Evolutionary conservation across 2,329 filamentous ascomycete species (phyloP).

Genomic region (Clonostachys sp.): DNA sequence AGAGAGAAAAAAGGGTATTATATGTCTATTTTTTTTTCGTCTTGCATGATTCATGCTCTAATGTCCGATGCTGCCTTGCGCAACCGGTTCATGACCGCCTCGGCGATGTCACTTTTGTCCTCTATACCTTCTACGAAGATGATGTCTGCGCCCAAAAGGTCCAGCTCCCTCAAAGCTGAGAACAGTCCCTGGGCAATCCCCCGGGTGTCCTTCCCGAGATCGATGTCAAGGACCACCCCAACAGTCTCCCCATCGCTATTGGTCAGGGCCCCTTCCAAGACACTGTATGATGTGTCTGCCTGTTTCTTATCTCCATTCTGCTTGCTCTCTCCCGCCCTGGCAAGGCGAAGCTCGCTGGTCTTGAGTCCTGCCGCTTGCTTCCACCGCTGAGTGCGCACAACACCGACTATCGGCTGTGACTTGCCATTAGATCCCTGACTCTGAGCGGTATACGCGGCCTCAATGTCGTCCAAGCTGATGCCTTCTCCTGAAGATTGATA

Average conservation of each 20-base stretch:
- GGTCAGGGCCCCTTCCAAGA: slow-evolving; percentile 33
- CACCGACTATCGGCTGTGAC: slow-evolving; percentile 31
- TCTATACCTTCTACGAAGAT: slow-evolving; percentile 90
- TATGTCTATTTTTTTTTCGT: slow-evolving; percentile 2
- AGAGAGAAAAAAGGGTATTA: slow-evolving; percentile 1
- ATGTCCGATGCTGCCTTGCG: slow-evolving; percentile 69
- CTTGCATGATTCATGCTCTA: slow-evolving; percentile 35
- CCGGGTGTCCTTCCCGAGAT: slow-evolving; percentile 65
- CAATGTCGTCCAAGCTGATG: slow-evolving; percentile 26
- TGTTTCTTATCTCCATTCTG: slow-evolving; percentile 14
- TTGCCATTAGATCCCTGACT: slow-evolving; percentile 13
- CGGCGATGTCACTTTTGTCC: slow-evolving; percentile 75
- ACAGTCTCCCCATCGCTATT: slow-evolving; percentile 20
- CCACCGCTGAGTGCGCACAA: slow-evolving; percentile 55
- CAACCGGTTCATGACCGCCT: slow-evolving; percentile 80
- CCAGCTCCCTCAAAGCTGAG: slow-evolving; percentile 79
- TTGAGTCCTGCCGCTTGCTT: slow-evolving; percentile 32
- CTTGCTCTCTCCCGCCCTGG: slow-evolving; percentile 11
- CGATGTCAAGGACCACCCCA: slow-evolving; percentile 60
- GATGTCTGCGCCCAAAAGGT: slow-evolving; percentile 70
- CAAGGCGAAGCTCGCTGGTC: slow-evolving; percentile 17
- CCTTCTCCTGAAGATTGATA: slow-evolving; percentile 26
- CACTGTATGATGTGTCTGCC: slow-evolving; percentile 26
- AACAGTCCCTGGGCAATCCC: slow-evolving; percentile 85
- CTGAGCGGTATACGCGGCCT: slow-evolving; percentile 4